Conservation (phyloP, 163 green algal species). For the Coccomyxa subellipsoidea region DNA sequence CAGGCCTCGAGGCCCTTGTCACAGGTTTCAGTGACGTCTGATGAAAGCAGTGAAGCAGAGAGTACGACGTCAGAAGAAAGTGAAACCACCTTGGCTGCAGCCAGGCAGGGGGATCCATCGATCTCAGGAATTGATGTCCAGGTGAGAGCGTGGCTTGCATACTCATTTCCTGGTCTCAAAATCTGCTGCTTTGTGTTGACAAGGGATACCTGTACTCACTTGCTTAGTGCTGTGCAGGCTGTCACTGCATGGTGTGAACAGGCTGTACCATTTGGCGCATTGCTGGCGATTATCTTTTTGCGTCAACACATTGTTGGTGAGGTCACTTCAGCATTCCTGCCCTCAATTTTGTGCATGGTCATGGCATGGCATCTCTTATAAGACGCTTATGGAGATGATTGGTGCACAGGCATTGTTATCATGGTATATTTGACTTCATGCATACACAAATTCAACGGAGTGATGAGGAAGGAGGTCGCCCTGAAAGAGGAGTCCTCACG, state of each 20-base stretch:
- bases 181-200: too few relatives aligned
- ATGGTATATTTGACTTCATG: not conserved
- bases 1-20: not conserved
- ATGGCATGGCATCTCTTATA: too few relatives aligned
- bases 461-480: slow-evolving; percentile 5
- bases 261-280: not conserved
- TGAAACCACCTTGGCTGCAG: not conserved
- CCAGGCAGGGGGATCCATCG: not conserved
- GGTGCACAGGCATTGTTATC: not conserved
- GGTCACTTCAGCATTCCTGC: not conserved
- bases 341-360: not conserved
- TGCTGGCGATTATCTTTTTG: not conserved
- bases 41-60: not conserved
- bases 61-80: not conserved
- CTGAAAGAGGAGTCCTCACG: slow-evolving; percentile 8
- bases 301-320: not conserved
- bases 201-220: too few relatives aligned
- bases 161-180: too few relatives aligned
- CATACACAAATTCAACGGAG: slow-evolving; percentile 2
- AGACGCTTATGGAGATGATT: too few relatives aligned
- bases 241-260: not conserved
- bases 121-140: not conserved
- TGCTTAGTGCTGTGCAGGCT: too few relatives aligned
- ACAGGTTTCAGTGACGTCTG: not conserved
- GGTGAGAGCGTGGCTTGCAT: too few relatives aligned